These are phyloP conservation scores for Cadophora gregata DNA, from an alignment of 2,329 filamentous ascomycete species.

Conservation along the genomic window DNA sequence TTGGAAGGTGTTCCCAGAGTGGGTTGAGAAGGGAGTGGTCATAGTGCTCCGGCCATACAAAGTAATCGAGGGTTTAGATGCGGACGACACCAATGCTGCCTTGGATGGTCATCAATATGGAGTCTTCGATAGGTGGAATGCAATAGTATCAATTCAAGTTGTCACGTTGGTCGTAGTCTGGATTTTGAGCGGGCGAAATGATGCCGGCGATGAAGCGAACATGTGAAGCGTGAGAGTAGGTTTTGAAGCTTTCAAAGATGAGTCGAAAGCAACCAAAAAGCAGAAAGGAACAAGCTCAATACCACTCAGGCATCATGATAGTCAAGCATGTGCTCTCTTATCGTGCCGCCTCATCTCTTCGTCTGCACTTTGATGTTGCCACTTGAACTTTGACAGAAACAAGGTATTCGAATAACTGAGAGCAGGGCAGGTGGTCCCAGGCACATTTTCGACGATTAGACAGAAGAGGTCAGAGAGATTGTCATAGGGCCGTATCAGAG, in stretches of 20 bases:
- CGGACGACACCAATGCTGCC: constrained; percentile 46
- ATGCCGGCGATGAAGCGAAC: no score
- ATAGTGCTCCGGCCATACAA: constrained; percentile 40
- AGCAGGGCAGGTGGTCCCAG: constrained; percentile 20
- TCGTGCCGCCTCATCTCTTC: constrained; percentile 22
- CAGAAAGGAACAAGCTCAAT: neutral
- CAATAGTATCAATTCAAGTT: neutral
- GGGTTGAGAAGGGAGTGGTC: constrained; percentile 44
- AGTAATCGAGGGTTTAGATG: constrained; percentile 45
- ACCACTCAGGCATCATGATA: constrained; percentile 14
- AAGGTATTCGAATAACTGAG: neutral
- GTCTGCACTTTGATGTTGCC: constrained; percentile 16
- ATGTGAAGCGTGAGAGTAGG: constrained; percentile 30
- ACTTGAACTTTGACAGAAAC: no score
- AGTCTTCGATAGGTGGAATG: constrained; percentile 34
- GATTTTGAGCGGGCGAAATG: neutral
- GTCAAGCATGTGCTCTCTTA: constrained; percentile 29
- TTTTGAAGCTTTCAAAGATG: neutral
- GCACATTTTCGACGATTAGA: constrained; percentile 29
- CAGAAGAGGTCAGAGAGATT: constrained; percentile 32
- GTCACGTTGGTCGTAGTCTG: no score
- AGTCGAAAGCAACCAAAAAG: neutral
- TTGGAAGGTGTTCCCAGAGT: constrained; percentile 44
- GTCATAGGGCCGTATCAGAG: constrained; percentile 22
- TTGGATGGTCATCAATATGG: constrained; percentile 49